A percentile compares a stretch with the other conserved stretches of the same genome.
Conservation (phyloP, 495 filamentous ascomycete species). For the Penicillium lividum region DNA sequence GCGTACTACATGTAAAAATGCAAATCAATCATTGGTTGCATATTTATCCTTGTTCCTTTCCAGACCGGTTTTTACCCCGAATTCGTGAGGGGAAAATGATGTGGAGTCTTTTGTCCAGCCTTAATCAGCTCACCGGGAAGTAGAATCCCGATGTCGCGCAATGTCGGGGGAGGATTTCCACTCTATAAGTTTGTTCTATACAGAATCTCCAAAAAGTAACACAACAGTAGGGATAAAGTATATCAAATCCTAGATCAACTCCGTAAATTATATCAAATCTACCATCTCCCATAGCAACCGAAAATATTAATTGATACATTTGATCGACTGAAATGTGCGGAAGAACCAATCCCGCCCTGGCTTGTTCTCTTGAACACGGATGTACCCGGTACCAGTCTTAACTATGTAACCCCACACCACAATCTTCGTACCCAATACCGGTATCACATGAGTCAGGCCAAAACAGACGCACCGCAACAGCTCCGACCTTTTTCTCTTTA, state of each 20-base stretch:
- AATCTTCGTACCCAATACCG: conserved; percentile 28
- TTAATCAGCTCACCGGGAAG: conserved; percentile 40
- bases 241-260: too few species aligned
- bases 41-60: background rate
- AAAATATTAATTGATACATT: background rate
- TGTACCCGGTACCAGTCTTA: conserved; percentile 22
- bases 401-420: conserved; percentile 11
- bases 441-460: conserved; percentile 46
- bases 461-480: conserved; percentile 27
- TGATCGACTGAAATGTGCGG: conserved; percentile 3
- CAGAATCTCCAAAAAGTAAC: too few species aligned
- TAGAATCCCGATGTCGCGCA: conserved; percentile 22
- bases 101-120: conserved; percentile 19
- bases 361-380: conserved; percentile 15
- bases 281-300: background rate
- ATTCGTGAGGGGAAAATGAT: conserved; percentile 40
- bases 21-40: background rate
- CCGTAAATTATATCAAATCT: too few species aligned
- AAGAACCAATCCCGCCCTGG: conserved; percentile 24
- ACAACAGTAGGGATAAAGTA: too few species aligned
- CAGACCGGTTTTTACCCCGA: conserved; percentile 33
- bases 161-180: conserved; percentile 12
- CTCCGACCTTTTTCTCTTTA: conserved; percentile 37
- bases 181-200: background rate
- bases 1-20: background rate